Percentiles rank a stretch among this genome's conserved stretches.
Evolutionary conservation across 208 protist species (phyloP).

Genomic region (Trypanosoma avium): DNA sequence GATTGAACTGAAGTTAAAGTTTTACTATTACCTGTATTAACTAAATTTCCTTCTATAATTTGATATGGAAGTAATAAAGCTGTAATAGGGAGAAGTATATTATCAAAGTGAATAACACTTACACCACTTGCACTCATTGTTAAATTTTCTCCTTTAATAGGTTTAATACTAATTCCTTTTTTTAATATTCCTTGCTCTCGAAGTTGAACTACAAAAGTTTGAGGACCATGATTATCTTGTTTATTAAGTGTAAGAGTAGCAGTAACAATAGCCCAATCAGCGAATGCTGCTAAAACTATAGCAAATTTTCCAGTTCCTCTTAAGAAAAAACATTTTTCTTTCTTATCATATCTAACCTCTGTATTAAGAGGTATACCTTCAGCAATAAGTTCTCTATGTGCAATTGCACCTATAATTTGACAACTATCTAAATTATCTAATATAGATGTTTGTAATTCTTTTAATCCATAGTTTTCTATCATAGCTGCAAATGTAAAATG

Average conservation of each 20-base stretch:
- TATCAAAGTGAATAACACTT: conserved; percentile 77
- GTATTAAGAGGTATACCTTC: conserved; percentile 80
- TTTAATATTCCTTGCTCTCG: conserved; percentile 48
- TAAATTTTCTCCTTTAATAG: conserved; percentile 50
- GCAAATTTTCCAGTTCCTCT: conserved; percentile 83
- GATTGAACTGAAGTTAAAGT: conserved; percentile 42
- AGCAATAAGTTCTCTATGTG: conserved; percentile 70
- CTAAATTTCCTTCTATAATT: conserved; percentile 40
- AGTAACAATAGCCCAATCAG: conserved; percentile 82
- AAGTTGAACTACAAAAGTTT: conserved; percentile 75
- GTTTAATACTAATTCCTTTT: conserved; percentile 44
- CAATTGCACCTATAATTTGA: conserved; percentile 62
- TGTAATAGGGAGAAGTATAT: conserved; percentile 55
- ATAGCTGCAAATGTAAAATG: conserved; percentile 86
- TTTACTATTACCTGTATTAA: conserved; percentile 29
- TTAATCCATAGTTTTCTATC: conserved; percentile 66
- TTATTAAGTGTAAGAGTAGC: conserved; percentile 79
- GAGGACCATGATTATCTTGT: conserved; percentile 75
- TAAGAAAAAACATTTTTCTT: conserved; percentile 78
- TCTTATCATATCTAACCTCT: conserved; percentile 76
- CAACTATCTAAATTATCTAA: conserved; percentile 65
- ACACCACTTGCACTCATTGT: conserved; percentile 53
- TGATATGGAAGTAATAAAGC: conserved; percentile 60
- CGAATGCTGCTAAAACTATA: conserved; percentile 63
- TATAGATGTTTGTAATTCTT: conserved; percentile 35